These are phyloP conservation scores for Paecilomyces fulvus DNA, from an alignment of 2,329 filamentous ascomycete species.

Conservation along the genomic window DNA sequence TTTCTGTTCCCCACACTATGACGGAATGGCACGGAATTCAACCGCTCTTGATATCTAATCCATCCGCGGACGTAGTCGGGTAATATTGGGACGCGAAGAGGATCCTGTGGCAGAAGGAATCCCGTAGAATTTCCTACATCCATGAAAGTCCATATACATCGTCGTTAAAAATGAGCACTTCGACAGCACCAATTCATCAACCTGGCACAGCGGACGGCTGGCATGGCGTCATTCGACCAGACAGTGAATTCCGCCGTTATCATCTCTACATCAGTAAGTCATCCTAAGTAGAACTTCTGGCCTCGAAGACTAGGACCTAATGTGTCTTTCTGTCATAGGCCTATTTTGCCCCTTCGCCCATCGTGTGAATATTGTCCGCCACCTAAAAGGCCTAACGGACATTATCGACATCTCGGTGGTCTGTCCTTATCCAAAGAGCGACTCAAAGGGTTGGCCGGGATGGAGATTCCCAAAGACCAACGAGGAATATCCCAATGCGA, in stretches of 20 bases:
- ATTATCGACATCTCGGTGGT: slow-evolving; percentile 51
- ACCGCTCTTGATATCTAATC: too few relatives aligned
- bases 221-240: slow-evolving; percentile 43
- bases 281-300: not conserved
- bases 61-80: too few relatives aligned
- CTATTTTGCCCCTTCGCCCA: slow-evolving; percentile 61
- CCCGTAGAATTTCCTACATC: not conserved
- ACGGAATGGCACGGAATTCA: not conserved
- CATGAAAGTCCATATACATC: not conserved
- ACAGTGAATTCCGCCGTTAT: slow-evolving; percentile 45
- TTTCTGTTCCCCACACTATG: too few relatives aligned
- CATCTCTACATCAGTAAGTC: slow-evolving; percentile 46
- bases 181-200: slow-evolving; percentile 9
- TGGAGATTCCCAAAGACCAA: slow-evolving; percentile 50
- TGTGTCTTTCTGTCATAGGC: slow-evolving; percentile 23
- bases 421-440: slow-evolving; percentile 58
- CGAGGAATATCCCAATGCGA: slow-evolving; percentile 50
- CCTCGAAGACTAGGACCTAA: not conserved
- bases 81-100: not conserved
- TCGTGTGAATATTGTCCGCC: slow-evolving; percentile 48
- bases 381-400: slow-evolving; percentile 49
- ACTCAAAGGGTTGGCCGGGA: slow-evolving; percentile 54
- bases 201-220: slow-evolving; percentile 27
- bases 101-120: not conserved
- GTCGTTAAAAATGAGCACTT: not conserved